Base-by-base conservation (phyloP, 2,329 filamentous ascomycete genomes). In the Sporothrix pallida region DNA sequence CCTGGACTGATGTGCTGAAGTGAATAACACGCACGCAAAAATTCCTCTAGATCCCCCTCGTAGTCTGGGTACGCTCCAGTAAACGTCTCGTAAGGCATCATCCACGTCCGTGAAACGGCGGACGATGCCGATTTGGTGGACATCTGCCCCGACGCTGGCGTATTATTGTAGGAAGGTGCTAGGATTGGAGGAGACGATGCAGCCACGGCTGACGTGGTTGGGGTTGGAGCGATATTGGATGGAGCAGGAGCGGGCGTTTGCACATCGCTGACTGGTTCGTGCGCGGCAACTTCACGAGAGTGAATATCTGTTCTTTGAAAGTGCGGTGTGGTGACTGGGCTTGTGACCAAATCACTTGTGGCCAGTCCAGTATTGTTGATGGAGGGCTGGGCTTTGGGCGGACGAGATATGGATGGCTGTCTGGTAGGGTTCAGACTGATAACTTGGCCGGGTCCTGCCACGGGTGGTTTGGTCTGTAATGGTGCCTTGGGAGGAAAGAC, bases 1-100 rank as follows among this genome's bases (percentile, higher is more conserved):
- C 69, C 79, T 76, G 31, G 79, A 76, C 58, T 80, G 79, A 1
- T 80, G 81, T 20, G 83, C 79, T 8, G 88, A 77, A 75, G 81
- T 3, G 69, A 85, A 0, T 85, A 78, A 70, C 86, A 84, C 0
- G 84, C 85, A 26, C 80, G 81, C 31, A 87, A 77, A 71, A 89
- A 89, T 10, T 82, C 78, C 3, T 76, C 77, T 3, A 82, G 77
- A 37, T 77, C 83, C 1, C 83, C 86, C 1, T 73, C 73, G 70
- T 84, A 84, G 23, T 80, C 79, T 4, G 85, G 84, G 75, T 89
- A 89, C 0, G 79, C 79, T 0, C 74, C 60, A 3, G 75, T 79
- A 75, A 86, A 89, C 1, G 79, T 76, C 3, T 81, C 79, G 72
- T 81, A 86, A 0, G 79, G 79, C 5, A 52, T 68, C 67, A 68